A percentile compares a stretch with the other conserved stretches of the same genome.
Conservation (phyloP, 352 stramenopile genomes). For the Phytophthora tubulina region DNA sequence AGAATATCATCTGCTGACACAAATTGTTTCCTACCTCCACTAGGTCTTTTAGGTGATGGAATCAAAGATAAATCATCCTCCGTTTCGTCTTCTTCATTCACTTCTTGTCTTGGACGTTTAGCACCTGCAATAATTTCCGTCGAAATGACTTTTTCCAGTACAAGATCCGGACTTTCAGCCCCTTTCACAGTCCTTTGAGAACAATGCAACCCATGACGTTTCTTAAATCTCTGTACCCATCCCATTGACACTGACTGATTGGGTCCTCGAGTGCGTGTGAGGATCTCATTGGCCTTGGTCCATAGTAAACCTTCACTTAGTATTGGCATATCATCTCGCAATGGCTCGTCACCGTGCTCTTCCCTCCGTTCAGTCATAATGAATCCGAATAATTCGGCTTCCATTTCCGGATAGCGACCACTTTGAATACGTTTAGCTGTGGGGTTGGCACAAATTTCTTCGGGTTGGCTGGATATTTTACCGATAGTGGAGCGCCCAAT, state of each 20-base stretch:
- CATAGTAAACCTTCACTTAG: slow-evolving; percentile 42
- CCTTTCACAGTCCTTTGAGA: slow-evolving; percentile 19
- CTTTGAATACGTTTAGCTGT: slow-evolving; percentile 44
- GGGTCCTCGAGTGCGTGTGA: slow-evolving; percentile 25
- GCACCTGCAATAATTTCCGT: neutral
- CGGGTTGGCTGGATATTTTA: slow-evolving; percentile 40
- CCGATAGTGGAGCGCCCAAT: slow-evolving; percentile 52
- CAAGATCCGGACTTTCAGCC: neutral
- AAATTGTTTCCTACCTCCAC: slow-evolving; percentile 43
- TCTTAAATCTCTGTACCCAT: slow-evolving; percentile 53
- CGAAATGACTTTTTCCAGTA: neutral
- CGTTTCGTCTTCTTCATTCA: neutral
- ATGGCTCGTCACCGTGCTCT: neutral
- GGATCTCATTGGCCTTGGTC: slow-evolving; percentile 52
- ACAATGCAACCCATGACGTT: slow-evolving; percentile 47
- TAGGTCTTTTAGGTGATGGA: neutral
- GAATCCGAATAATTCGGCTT: slow-evolving; percentile 34
- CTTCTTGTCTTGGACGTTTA: slow-evolving; percentile 11
- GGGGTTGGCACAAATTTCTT: slow-evolving; percentile 44
- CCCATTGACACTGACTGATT: slow-evolving; percentile 40
- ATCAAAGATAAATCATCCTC: slow-evolving; percentile 23
- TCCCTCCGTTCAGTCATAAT: slow-evolving; percentile 24
- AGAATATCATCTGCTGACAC: slow-evolving; percentile 48
- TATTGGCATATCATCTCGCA: slow-evolving; percentile 14
- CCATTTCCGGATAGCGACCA: slow-evolving; percentile 51